These are phyloP conservation scores for Nemania bipapillata DNA, from an alignment of 2,329 filamentous ascomycete genomes.

Conservation along the genomic window DNA sequence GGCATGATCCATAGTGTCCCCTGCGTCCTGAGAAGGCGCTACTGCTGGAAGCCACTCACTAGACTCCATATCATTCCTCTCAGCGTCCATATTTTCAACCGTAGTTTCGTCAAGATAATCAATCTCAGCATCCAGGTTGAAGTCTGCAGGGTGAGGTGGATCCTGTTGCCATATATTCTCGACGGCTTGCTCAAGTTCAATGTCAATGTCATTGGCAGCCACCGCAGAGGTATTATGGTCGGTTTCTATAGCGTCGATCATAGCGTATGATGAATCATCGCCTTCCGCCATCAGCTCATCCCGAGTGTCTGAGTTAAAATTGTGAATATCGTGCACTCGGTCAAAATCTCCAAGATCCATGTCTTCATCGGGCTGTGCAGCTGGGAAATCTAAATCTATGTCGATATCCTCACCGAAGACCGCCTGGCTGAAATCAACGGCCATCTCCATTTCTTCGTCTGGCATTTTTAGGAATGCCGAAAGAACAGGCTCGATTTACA, in stretches of 20 bases:
- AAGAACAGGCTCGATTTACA: slow-evolving; percentile 11
- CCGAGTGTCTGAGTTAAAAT: slow-evolving; percentile 50
- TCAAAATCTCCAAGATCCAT: slow-evolving; percentile 51
- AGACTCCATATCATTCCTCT: slow-evolving; percentile 24
- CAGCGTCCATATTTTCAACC: slow-evolving; percentile 33
- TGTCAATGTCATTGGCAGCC: slow-evolving; percentile 48
- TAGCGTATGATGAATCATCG: slow-evolving; percentile 51
- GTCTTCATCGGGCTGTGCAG: slow-evolving; percentile 49
- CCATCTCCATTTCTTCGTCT: slow-evolving; percentile 52
- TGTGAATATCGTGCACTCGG: slow-evolving; percentile 45
- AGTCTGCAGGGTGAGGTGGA: slow-evolving; percentile 26
- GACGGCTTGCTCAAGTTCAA: slow-evolving; percentile 48
- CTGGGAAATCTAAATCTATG: slow-evolving; percentile 52
- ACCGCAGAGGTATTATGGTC: slow-evolving; percentile 43
- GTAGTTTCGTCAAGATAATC: slow-evolving; percentile 42
- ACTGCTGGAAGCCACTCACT: slow-evolving; percentile 37
- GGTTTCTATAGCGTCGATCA: slow-evolving; percentile 50
- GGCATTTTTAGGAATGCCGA: slow-evolving; percentile 45
- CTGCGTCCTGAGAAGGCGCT: slow-evolving; percentile 2
- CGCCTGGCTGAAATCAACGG: slow-evolving; percentile 48
- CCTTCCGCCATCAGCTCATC: slow-evolving; percentile 52
- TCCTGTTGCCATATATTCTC: slow-evolving; percentile 46
- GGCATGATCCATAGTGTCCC: slow-evolving; percentile 21
- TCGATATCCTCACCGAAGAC: slow-evolving; percentile 51
- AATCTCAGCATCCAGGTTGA: slow-evolving; percentile 42